Evolutionary conservation across 1,284 basidiomycete genomes (phyloP), one percentile per base, ranked within the genome.

Genomic region (Cryptococcus wingfieldii): DNA sequence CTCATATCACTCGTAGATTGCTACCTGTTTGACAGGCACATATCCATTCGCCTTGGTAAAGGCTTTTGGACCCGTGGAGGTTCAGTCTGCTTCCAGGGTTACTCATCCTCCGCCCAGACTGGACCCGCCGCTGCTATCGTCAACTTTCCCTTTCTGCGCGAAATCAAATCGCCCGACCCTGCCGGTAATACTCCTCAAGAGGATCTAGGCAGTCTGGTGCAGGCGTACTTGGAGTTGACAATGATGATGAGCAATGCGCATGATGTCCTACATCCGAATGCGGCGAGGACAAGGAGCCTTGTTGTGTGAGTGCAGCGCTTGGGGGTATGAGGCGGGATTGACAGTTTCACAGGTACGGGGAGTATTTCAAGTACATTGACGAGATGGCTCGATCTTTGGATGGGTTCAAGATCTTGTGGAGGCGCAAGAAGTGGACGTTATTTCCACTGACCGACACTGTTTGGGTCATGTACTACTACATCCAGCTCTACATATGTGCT

Each of bases 11-110:
- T 25, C n/a, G 1, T 54, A 71, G 69, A 75, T 51, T 75, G 75
- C 61, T 77, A 77, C 50, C 67, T 77, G 6, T 77, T 76, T 28
- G 75, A 77, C 47, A 56, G 75, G 47, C 73, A 76, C 47, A 65
- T 77, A 19, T 75, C 72, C 0, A 63, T 77, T 3, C 70, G 75
- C 0, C 65, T 76, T 12, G 77, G 77, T 13, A 70, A 73, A 38
- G 77, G 74, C 1, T 78, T 78, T 59, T 78, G 77, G 77, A 74
- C 74, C 4, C 66, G 77, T 45, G 75, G 77, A 2, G 72, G 75
- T 0, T 66, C 67, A 13, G 63, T 77, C 25, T 77, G 77, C 59
- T 76, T 78, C 53, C 69, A 71, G 52, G 75, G 74, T 18, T 77
- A 70, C 57, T 72, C 74, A 0, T 66, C 70, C n/a, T 69, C 69